Evolutionary conservation across 306 rosid species (phyloP), one percentile per base, ranked within the genome.

Genomic region (Sindora glabra): DNA sequence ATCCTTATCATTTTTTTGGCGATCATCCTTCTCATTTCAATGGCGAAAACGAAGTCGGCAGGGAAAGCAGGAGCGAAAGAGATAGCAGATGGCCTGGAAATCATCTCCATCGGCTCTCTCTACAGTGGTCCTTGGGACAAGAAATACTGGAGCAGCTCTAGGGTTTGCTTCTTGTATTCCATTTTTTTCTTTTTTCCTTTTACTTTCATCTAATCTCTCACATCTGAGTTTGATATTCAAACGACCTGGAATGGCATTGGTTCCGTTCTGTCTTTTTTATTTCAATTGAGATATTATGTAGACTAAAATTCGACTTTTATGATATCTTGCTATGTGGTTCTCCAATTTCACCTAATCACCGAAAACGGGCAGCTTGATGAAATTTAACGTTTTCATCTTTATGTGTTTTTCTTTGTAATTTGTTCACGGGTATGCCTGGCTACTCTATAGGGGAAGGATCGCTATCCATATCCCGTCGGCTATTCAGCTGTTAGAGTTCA

Each of bases 61-160:
- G 68, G 10, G 53, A 81, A 76, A 54, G 59, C 65, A 29, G 69
- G 67, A 29, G 41, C 45, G 1, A 75, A 62, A 18, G 79, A 64
- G 11, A 51, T 63, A 44, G 57, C 46, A 8, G 83, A 83, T 66
- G 86, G 84, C 30, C 84, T 90, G 9, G 97, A 87, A 74, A 72
- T 90, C 57, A 71, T 79, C 25, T 85, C 90, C 60, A 73, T 87
- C 56, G 97, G 97, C 42, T 80, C 95, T 16, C 74, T 90, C 64
- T 83, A 87, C 79, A 60, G 8, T 19, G 96, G 97, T 39, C 67
- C 77, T 1, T 90, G 90, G 95, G 95, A 83, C 55, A 90, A 90
- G 84, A 90, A 87, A 76, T 90, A 87, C 66, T 90, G 96, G 97
- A 87, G 87, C 85, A 80, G 82, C 66, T 83, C 95, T 61, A 83